phyloP scores from a whole-genome alignment of 192 early-diverging fungal species.

The Cladochytrium replicatum region DNA sequence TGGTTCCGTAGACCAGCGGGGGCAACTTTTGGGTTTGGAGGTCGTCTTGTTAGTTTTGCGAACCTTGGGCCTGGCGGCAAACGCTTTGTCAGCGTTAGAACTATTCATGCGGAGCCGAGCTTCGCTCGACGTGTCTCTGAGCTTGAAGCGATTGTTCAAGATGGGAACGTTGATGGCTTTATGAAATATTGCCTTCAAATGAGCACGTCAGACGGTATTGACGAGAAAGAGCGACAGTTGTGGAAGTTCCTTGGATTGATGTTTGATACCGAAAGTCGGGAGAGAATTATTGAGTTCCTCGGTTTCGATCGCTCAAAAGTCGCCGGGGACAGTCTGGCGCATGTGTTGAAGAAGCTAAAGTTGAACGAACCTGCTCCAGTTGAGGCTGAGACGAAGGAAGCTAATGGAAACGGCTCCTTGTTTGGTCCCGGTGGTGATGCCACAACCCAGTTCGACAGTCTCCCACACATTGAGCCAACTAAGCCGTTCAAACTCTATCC shows the following conservation, averaged over 20 bases:
- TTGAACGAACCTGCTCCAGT: no score
- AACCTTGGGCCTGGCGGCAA: conserved; percentile 3
- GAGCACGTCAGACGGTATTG: conserved; percentile 10
- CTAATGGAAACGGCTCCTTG: conserved; percentile 19
- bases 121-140: conserved; percentile 59
- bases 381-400: conserved; percentile 8
- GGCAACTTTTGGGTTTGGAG: conserved; percentile 82
- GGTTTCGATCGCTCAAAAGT: conserved; percentile 71
- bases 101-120: conserved; percentile 62
- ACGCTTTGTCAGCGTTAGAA: conserved; percentile 44
- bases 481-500: conserved; percentile 35
- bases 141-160: conserved; percentile 58
- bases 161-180: conserved; percentile 16
- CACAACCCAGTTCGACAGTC: conserved; percentile 32
- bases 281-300: conserved; percentile 75
- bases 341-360: conserved; percentile 35
- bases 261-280: conserved; percentile 67
- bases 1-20: conserved; percentile 88
- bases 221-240: conserved; percentile 31
- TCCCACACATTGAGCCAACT: conserved; percentile 35
- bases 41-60: conserved; percentile 72
- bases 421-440: conserved; percentile 11
- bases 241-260: conserved; percentile 82
- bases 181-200: conserved; percentile 27
- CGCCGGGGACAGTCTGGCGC: conserved; percentile 50